Percentiles rank a stretch among this genome's conserved stretches.
These are phyloP conservation scores for Saxophila tyrrhenica DNA, from an alignment of 495 filamentous ascomycete species.

Conservation along the genomic window DNA sequence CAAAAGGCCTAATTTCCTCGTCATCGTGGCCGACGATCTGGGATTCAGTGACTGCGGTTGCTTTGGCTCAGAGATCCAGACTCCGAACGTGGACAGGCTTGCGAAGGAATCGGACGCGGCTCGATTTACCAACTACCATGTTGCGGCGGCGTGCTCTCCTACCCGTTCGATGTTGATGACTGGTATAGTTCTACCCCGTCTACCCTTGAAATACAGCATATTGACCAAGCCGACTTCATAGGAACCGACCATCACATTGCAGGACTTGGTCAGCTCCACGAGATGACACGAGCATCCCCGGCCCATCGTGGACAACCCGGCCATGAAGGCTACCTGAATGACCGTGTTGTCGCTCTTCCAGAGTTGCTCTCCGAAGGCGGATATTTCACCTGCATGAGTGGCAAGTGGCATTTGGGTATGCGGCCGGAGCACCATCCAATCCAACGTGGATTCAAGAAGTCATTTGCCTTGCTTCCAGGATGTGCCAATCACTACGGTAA, in stretches of 20 bases:
- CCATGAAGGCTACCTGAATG: conserved; percentile 52
- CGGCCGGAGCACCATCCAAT: conserved; percentile 31
- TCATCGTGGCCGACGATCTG: conserved; percentile 31
- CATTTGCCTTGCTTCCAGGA: conserved; percentile 36
- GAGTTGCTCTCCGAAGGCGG: conserved; percentile 48
- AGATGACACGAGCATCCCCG: conserved; percentile 22
- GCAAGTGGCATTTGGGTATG: conserved; percentile 46
- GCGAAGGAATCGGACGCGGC: conserved; percentile 19
- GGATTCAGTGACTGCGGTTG: too few species aligned
- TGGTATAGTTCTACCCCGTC: too few species aligned
- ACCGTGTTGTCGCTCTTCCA: conserved; percentile 47
- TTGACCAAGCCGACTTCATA: too few species aligned
- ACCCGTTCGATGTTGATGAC: conserved; percentile 36
- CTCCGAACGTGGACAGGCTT: conserved; percentile 25
- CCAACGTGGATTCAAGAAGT: conserved; percentile 36
- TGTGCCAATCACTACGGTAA: conserved; percentile 47
- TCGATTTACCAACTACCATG: conserved; percentile 26
- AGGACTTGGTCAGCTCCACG: conserved; percentile 33
- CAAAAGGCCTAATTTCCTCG: conserved; percentile 26
- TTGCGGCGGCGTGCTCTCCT: conserved; percentile 28
- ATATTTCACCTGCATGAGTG: conserved; percentile 48
- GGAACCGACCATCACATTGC: conserved; percentile 41
- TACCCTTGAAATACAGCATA: too few species aligned
- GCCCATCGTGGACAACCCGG: conserved; percentile 38
- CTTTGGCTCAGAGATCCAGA: conserved; percentile 29